These are phyloP conservation scores for Heritiera fomes DNA, from an alignment of 345 rosid species.

Conservation along the genomic window DNA sequence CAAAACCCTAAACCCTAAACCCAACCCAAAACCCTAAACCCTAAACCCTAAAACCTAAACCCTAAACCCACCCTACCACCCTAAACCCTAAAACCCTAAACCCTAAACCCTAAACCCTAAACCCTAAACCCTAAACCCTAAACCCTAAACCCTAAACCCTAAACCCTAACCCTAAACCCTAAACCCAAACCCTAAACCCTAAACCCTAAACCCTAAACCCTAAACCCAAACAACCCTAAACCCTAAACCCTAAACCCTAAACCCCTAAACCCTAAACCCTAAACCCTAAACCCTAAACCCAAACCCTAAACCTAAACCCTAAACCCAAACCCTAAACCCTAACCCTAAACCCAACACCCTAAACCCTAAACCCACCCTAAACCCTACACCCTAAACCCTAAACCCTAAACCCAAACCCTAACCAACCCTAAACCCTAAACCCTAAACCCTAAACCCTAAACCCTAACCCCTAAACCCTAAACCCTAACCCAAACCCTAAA, in stretches of 20 bases:
- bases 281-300: conserved; percentile 24
- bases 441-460: no score
- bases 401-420: conserved; percentile 1
- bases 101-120: conserved; percentile 21
- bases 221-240: conserved; percentile 16
- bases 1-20: no score
- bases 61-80: no score
- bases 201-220: conserved; percentile 23
- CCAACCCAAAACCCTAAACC: neutral
- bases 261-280: conserved; percentile 23
- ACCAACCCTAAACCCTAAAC: no score
- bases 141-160: conserved; percentile 18
- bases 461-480: no score
- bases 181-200: no score
- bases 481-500: no score
- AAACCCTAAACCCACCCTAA: conserved; percentile 23
- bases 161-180: conserved; percentile 1
- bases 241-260: conserved; percentile 19
- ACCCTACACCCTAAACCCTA: conserved; percentile 28
- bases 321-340: conserved; percentile 13
- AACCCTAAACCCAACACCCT: neutral
- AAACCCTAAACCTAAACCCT: conserved; percentile 16
- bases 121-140: conserved; percentile 20
- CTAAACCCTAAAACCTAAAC: conserved; percentile 21
- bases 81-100: neutral